Evolutionary conservation across 2,329 filamentous ascomycete species (phyloP).

Genomic region (Fusarium haematococcum): DNA sequence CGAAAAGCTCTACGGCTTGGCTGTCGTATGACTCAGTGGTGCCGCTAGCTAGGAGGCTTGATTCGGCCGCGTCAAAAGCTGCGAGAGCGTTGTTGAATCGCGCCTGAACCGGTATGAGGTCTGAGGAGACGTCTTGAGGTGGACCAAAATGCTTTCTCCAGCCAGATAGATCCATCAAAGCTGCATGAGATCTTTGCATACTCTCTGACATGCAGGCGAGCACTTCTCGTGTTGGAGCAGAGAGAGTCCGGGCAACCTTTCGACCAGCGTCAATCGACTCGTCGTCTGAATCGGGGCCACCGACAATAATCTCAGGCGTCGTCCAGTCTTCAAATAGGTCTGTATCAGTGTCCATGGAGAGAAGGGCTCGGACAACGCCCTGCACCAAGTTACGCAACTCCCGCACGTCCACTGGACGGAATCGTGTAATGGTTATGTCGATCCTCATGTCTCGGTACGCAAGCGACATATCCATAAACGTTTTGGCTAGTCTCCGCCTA

Average conservation of each 20-base stretch:
- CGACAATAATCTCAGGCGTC: conserved; percentile 26
- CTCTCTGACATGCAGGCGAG: conserved; percentile 59
- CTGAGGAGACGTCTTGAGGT: conserved; percentile 53
- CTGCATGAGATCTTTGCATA: conserved; percentile 61
- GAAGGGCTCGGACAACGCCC: conserved; percentile 63
- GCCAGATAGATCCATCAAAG: conserved; percentile 65
- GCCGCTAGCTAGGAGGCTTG: conserved; percentile 58
- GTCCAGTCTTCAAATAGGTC: conserved; percentile 55
- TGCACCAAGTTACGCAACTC: conserved; percentile 67
- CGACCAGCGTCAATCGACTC: conserved; percentile 32
- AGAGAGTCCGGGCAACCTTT: conserved; percentile 50
- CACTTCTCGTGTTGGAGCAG: conserved; percentile 59
- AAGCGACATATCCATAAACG: conserved; percentile 67
- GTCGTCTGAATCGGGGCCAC: conserved; percentile 7
- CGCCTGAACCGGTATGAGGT: conserved; percentile 54
- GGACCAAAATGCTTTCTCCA: conserved; percentile 62
- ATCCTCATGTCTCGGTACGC: conserved; percentile 67
- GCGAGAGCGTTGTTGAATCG: conserved; percentile 57
- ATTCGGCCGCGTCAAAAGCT: conserved; percentile 61
- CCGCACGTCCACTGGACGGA: conserved; percentile 62
- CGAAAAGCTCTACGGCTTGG: conserved; percentile 64
- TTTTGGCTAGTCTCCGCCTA: conserved; percentile 60
- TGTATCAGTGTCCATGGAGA: conserved; percentile 64
- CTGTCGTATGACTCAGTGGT: conserved; percentile 60
- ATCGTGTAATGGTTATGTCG: conserved; percentile 67